These are phyloP conservation scores for Metschnikowia borealis DNA, from an alignment of 805 yeast genomes.

Conservation along the genomic window DNA sequence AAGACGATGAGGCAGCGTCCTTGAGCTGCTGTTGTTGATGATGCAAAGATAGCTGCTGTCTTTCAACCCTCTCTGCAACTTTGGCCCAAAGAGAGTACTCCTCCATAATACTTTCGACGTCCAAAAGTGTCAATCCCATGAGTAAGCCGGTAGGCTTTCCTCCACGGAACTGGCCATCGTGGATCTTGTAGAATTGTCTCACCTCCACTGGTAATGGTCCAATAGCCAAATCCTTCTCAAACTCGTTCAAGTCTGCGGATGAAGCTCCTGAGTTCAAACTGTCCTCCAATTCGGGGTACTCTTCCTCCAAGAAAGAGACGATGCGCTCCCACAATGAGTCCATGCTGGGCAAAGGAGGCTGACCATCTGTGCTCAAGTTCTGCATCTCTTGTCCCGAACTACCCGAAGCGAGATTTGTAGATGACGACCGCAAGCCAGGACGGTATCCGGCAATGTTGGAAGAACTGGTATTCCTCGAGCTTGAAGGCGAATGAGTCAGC, in stretches of 20 bases:
- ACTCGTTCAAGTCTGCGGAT: constrained; percentile 44
- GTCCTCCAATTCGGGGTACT: constrained; percentile 44
- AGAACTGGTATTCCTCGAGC: constrained; percentile 17
- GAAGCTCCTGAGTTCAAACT: constrained; percentile 41
- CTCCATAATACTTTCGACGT: constrained; percentile 40
- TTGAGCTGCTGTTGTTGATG: constrained; percentile 23
- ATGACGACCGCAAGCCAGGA: constrained; percentile 43
- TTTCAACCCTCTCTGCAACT: constrained; percentile 39
- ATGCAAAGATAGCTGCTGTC: constrained; percentile 30
- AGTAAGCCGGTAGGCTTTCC: constrained; percentile 44
- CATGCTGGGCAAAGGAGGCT: constrained; percentile 24
- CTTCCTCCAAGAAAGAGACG: constrained; percentile 41
- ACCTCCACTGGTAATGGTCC: constrained; percentile 43
- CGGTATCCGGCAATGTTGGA: constrained; percentile 31
- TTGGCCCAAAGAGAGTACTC: constrained; percentile 41
- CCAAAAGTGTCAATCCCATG: constrained; percentile 41
- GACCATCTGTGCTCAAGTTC: constrained; percentile 14
- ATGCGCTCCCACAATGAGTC: constrained; percentile 43
- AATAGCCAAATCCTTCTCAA: constrained; percentile 41
- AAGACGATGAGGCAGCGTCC: constrained; percentile 8
- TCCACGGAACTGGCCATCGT: constrained; percentile 45
- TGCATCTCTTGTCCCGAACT: constrained; percentile 14
- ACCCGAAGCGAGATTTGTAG: constrained; percentile 32
- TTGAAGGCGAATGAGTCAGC: constrained; percentile 28
- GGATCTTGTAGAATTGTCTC: constrained; percentile 42